These are phyloP conservation scores for Gloeopeniophorella convolvens DNA, from an alignment of 768 basidiomycete genomes.

Conservation along the genomic window DNA sequence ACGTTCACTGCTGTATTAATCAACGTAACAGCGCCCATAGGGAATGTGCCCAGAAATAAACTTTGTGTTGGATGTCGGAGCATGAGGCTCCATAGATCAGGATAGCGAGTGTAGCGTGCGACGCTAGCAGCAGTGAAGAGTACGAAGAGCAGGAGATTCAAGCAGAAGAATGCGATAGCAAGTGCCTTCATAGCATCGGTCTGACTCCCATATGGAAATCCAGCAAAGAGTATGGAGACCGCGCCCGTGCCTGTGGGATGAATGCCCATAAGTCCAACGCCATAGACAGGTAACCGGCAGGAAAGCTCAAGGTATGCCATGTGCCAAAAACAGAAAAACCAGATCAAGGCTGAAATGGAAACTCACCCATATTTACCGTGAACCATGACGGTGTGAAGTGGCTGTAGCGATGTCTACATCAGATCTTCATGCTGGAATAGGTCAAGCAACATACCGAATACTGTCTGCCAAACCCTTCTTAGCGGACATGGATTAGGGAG, in stretches of 20 bases:
- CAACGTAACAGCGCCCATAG: conserved; percentile 58
- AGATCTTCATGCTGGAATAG: too few relatives aligned
- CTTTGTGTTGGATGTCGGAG: conserved; percentile 44
- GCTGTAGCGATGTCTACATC: conserved; percentile 26
- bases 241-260: conserved; percentile 38
- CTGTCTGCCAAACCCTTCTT: conserved; percentile 31
- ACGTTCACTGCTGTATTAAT: conserved; percentile 44
- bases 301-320: not conserved
- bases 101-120: conserved; percentile 48
- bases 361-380: conserved; percentile 47
- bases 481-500: not conserved
- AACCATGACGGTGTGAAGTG: conserved; percentile 55
- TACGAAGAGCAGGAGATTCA: conserved; percentile 51
- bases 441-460: conserved; percentile 26
- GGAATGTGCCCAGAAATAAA: conserved; percentile 42
- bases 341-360: not conserved
- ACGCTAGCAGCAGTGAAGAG: conserved; percentile 40
- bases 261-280: too few relatives aligned
- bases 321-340: not conserved
- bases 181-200: conserved; percentile 36
- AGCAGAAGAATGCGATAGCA: conserved; percentile 48
- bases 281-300: not conserved
- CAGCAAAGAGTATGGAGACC: conserved; percentile 48
- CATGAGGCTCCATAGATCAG: conserved; percentile 44
- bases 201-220: conserved; percentile 47